Evolutionary conservation across 768 basidiomycete species (phyloP), one percentile per base, ranked within the genome.

Genomic region (Lactarius trivialis): DNA sequence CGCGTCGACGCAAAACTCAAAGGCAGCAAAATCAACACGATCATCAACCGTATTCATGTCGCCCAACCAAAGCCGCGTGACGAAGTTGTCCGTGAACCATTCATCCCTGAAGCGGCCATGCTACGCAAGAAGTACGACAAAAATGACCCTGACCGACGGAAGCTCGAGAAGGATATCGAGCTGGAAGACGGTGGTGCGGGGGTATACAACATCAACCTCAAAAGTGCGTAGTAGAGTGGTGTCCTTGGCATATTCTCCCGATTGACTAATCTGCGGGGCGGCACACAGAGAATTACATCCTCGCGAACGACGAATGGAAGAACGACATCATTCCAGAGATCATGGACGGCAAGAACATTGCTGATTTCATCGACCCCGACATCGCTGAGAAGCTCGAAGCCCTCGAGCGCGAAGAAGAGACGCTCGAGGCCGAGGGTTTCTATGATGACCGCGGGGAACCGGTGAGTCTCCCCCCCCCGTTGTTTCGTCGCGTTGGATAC

Each of bases 341-440:
- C 70, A 86, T 93, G 87, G 86, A 98, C 68, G 97, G 97, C 76
- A 98, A 98, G 83, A 99, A 99, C 77, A 77, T 98, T 56, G 96
- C 95, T 26, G 97, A 99, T 79, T 99, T 99, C 65, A 91, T 98
- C 73, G 96, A 98, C 74, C 89, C 93, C 24, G 97, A 99, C 70
- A 98, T 99, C 64, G 86, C 85, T 21, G 95, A 95, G 75, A 96
- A 94, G 76, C 86, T 99, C 52, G 96, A 98, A 70, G 96, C 93
- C 14, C 85, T 99, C 60, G 96, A 99, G 75, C 85, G 91, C 19
- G 97, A 98, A 72, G 97, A 99, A 74, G 96, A 96, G 74, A 84
- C 83, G 68, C 82, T 99, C n/a, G 80, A 93, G 72, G 88, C 86
- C 0, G 93, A 98, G 73, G 97, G 97, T 4, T 98, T 91, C 80